Conservation (phyloP, 2,329 filamentous ascomycete species). For the Xylariales sp. region DNA sequence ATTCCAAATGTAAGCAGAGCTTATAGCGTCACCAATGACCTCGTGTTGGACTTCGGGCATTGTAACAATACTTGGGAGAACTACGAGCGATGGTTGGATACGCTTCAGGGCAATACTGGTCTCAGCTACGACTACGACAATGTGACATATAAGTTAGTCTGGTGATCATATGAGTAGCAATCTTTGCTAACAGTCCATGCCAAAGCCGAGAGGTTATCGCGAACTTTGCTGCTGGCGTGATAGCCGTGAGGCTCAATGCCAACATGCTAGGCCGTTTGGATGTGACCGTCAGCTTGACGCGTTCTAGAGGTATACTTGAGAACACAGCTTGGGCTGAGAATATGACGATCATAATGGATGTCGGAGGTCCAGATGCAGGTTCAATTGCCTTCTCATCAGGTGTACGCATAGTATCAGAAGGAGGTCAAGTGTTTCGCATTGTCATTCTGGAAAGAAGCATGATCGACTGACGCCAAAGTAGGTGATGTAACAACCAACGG, state of each 20-base stretch:
- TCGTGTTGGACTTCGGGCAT: slow-evolving; percentile 17
- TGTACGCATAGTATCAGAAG: slow-evolving; percentile 3
- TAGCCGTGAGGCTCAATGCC: slow-evolving; percentile 15
- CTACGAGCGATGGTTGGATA: slow-evolving; percentile 23
- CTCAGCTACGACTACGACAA: slow-evolving; percentile 29
- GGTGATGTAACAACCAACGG: not conserved
- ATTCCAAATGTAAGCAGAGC: slow-evolving; percentile 31
- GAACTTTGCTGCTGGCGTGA: slow-evolving; percentile 1
- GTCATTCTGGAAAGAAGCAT: not conserved
- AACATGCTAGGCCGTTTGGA: slow-evolving; percentile 4
- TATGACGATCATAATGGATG: not conserved
- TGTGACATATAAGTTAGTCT: slow-evolving; percentile 16
- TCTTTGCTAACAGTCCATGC: slow-evolving; percentile 19
- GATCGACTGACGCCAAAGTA: not conserved
- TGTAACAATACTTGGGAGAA: slow-evolving; percentile 13
- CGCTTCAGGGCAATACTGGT: slow-evolving; percentile 24
- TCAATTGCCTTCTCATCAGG: slow-evolving; percentile 6
- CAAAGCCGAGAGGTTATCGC: slow-evolving; percentile 14
- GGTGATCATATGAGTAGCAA: slow-evolving; percentile 29
- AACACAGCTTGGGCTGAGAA: slow-evolving; percentile 1
- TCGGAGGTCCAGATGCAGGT: slow-evolving; percentile 3
- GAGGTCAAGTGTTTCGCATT: not conserved
- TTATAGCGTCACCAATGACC: slow-evolving; percentile 30
- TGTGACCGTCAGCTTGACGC: not conserved
- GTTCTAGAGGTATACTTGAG: not conserved